Percentiles rank a stretch among this genome's conserved stretches.
Conservation (phyloP, 2,329 filamentous ascomycete species). For the Penicillium crustosum region DNA sequence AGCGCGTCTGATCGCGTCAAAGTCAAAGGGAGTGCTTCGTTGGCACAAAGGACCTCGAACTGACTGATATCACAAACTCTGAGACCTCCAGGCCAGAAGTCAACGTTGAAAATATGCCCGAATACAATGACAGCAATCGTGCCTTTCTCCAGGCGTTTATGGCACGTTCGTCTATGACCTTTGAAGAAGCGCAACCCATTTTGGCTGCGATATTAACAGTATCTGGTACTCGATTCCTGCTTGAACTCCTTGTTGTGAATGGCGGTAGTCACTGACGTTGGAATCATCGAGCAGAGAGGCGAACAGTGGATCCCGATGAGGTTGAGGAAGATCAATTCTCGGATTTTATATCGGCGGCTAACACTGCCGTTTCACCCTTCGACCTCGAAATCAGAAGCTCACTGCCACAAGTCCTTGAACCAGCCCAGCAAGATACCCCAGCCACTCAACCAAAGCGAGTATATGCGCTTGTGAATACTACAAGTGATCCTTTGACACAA, state of each 20-base stretch:
- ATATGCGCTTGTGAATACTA: conserved; percentile 84
- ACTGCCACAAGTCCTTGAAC: conserved; percentile 64
- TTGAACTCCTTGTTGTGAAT: neutral
- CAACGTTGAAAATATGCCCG: conserved; percentile 19
- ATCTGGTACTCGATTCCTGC: conserved; percentile 41
- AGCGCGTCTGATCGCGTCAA: conserved; percentile 20
- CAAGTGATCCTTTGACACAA: conserved; percentile 80
- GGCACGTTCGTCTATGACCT: conserved; percentile 73
- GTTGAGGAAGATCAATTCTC: conserved; percentile 68
- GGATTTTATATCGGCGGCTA: conserved; percentile 68
- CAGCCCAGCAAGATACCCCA: conserved; percentile 14
- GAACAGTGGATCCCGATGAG: conserved; percentile 56
- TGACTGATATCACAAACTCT: neutral
- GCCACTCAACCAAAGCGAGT: conserved; percentile 52
- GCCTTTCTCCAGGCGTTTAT: conserved; percentile 90
- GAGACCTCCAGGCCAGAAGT: neutral
- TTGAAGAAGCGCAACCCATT: conserved; percentile 69
- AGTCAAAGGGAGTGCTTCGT: conserved; percentile 6
- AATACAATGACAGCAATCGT: conserved; percentile 68
- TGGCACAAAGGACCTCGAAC: neutral
- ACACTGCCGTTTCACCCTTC: conserved; percentile 71
- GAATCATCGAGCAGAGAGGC: conserved; percentile 38
- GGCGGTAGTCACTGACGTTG: neutral
- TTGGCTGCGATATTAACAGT: conserved; percentile 73
- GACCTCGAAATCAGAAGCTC: conserved; percentile 84